These are phyloP conservation scores for Aspergillus arachidicola DNA, from an alignment of 2,329 filamentous ascomycete genomes.

Conservation along the genomic window DNA sequence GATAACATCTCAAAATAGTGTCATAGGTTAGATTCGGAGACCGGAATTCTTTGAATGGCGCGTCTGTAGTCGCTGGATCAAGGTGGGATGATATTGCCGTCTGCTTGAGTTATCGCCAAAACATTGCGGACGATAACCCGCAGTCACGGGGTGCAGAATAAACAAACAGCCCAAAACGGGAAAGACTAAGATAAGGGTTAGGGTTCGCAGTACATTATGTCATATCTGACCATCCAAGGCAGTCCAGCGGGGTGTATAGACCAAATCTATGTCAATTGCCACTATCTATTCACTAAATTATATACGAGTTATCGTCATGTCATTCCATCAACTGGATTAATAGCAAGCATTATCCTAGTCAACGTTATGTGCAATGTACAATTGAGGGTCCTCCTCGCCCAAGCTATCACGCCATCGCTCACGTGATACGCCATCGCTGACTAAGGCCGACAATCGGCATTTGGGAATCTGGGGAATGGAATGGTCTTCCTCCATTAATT, in stretches of 20 bases:
- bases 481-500: constrained; percentile 3
- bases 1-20: constrained; percentile 17
- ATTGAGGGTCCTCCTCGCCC: neutral
- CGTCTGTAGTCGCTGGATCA: neutral
- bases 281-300: neutral
- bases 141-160: constrained; percentile 32
- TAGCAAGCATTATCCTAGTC: neutral
- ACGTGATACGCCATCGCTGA: constrained; percentile 23
- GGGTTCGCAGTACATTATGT: constrained; percentile 9
- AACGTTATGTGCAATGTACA: neutral
- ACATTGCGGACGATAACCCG: constrained; percentile 11
- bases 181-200: constrained; percentile 38
- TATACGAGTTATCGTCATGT: neutral
- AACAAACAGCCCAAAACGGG: constrained; percentile 45
- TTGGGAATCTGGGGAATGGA: constrained; percentile 8
- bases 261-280: neutral
- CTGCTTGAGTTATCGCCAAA: constrained; percentile 7
- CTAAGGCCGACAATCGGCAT: constrained; percentile 29
- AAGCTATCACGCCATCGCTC: constrained; percentile 21
- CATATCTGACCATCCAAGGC: neutral
- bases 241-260: neutral
- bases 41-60: neutral
- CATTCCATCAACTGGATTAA: neutral
- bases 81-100: neutral
- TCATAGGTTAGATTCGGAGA: neutral